A percentile compares a stretch with the other conserved stretches of the same genome.
phyloP scores from a whole-genome alignment of 345 rosid genomes.

The Rubroshorea leprosula region DNA sequence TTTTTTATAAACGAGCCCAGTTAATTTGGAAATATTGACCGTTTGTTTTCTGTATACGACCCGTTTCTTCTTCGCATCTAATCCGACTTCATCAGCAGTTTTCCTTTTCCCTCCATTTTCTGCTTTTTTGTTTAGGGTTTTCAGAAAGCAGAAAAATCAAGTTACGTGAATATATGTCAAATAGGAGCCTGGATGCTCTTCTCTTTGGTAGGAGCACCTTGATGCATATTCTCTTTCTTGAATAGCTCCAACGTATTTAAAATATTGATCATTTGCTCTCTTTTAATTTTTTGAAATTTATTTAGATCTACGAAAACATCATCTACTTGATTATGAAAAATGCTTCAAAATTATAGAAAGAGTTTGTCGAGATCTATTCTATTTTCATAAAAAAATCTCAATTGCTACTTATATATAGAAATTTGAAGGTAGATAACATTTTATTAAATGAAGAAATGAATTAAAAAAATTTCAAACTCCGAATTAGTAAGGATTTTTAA shows the following conservation, averaged over 20 bases:
- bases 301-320: constrained; percentile 7
- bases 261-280: too few relatives aligned
- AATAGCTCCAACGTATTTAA: too few relatives aligned
- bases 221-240: not conserved
- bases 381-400: constrained; percentile 68
- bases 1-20: too few relatives aligned
- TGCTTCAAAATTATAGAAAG: constrained; percentile 58
- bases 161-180: constrained; percentile 63
- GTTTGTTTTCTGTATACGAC: too few relatives aligned
- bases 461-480: constrained; percentile 69
- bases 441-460: constrained; percentile 65
- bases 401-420: constrained; percentile 63
- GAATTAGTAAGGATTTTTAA: constrained; percentile 64
- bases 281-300: not conserved
- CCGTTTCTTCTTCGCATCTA: too few relatives aligned
- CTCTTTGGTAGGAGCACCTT: constrained; percentile 39
- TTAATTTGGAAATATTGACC: too few relatives aligned
- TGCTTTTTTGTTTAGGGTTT: too few relatives aligned
- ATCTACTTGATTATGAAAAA: constrained; percentile 38
- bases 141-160: constrained; percentile 55
- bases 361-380: constrained; percentile 63
- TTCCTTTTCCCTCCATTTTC: too few relatives aligned
- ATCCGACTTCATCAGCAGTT: too few relatives aligned
- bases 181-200: constrained; percentile 55
- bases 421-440: constrained; percentile 59